Conservation (phyloP, 2,329 filamentous ascomycete species). For the Diaporthe humulicola region DNA sequence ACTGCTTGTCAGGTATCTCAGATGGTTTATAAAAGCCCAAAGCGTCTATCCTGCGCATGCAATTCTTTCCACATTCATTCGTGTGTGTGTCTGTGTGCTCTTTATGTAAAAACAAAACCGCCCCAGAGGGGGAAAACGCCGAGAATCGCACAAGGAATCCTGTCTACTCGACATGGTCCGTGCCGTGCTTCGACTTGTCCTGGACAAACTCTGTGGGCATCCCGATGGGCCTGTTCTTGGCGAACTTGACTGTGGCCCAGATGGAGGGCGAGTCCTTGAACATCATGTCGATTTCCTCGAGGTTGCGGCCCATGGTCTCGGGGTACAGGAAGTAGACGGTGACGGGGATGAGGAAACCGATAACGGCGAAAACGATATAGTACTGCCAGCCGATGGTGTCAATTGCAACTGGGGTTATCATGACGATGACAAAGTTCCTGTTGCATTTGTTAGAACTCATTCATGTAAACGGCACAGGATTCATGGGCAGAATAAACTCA, state of each 20-base stretch:
- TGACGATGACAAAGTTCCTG: slow-evolving; percentile 59
- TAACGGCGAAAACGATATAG: slow-evolving; percentile 64
- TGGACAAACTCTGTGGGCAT: slow-evolving; percentile 39
- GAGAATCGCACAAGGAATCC: not conserved
- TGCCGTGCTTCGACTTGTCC: slow-evolving; percentile 33
- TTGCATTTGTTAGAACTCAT: not conserved
- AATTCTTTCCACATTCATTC: slow-evolving; percentile 14
- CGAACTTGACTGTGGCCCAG: slow-evolving; percentile 53
- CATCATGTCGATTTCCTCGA: slow-evolving; percentile 60
- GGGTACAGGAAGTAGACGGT: slow-evolving; percentile 61
- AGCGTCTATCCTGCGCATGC: slow-evolving; percentile 3
- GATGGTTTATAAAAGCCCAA: slow-evolving; percentile 4
- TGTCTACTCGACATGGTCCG: slow-evolving; percentile 30
- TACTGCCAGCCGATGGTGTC: slow-evolving; percentile 64
- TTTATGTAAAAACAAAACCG: not conserved
- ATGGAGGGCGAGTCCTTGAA: slow-evolving; percentile 56
- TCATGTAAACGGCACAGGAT: not conserved
- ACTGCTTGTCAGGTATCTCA: slow-evolving; percentile 12
- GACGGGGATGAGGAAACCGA: slow-evolving; percentile 59
- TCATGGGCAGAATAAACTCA: slow-evolving; percentile 42
- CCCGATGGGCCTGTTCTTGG: slow-evolving; percentile 48
- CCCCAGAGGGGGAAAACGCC: not conserved
- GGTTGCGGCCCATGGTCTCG: slow-evolving; percentile 63
- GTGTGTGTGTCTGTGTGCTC: not conserved
- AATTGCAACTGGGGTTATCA: slow-evolving; percentile 61